Evolutionary conservation across 352 stramenopile species (phyloP).

Genomic region (Phytopythium boreale): DNA sequence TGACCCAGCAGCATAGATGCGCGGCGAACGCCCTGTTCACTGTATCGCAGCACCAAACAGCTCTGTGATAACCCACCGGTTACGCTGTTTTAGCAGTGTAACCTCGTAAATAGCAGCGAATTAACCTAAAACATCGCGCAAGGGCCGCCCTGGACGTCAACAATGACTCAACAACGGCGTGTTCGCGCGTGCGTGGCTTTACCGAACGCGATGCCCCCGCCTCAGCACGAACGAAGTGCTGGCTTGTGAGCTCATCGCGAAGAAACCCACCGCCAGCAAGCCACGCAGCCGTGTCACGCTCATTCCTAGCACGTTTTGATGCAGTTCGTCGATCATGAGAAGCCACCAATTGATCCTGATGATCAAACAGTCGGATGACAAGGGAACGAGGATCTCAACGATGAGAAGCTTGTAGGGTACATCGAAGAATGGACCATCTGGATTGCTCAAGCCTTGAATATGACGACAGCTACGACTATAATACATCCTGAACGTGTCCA

Average conservation of each 20-base stretch:
- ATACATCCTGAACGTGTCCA: not conserved
- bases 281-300: not conserved
- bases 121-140: no score
- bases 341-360: not conserved
- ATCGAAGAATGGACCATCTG: not conserved
- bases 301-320: no score
- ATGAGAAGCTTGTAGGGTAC: not conserved
- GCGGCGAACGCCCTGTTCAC: not conserved
- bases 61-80: not conserved
- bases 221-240: not conserved
- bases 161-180: not conserved
- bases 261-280: not conserved
- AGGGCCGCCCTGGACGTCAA: not conserved
- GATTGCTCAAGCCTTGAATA: not conserved
- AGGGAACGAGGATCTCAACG: not conserved
- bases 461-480: not conserved
- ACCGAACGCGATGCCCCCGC: not conserved
- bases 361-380: not conserved
- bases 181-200: constrained; percentile 1
- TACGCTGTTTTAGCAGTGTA: not conserved
- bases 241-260: not conserved
- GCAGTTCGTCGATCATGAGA: not conserved
- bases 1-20: constrained; percentile 4
- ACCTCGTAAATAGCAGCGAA: no score
- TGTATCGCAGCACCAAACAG: not conserved